Percentiles rank a stretch among this genome's conserved stretches.
Conservation (phyloP, 2,329 filamentous ascomycete genomes). For the Talaromyces sp. region DNA sequence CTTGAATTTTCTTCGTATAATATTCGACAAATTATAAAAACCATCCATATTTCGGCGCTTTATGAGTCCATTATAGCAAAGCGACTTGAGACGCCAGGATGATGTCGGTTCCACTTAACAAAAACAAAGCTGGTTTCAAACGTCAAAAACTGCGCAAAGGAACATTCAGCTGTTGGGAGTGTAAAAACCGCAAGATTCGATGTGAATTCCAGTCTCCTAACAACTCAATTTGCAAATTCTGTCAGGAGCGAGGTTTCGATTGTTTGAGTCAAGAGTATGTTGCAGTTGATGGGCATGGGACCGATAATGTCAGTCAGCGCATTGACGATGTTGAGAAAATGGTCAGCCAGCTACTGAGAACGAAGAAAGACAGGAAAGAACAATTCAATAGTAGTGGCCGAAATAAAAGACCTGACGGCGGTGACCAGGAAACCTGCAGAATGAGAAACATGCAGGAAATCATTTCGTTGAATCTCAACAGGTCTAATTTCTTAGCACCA, state of each 20-base stretch:
- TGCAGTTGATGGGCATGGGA: background rate
- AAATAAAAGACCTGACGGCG: background rate
- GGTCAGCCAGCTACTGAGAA: background rate
- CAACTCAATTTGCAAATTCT: slow-evolving; percentile 46
- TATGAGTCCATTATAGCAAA: no score
- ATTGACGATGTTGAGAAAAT: slow-evolving; percentile 12
- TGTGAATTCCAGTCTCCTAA: slow-evolving; percentile 45
- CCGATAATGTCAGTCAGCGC: background rate
- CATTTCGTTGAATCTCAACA: background rate
- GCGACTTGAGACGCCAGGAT: background rate
- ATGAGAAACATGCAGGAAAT: background rate
- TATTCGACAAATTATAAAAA: background rate
- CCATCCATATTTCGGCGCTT: no score
- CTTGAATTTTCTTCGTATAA: background rate
- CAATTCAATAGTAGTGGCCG: background rate
- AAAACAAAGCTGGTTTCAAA: slow-evolving; percentile 24
- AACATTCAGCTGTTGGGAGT: slow-evolving; percentile 59
- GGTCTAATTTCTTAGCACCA: background rate
- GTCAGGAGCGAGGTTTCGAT: slow-evolving; percentile 41
- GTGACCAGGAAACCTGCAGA: background rate
- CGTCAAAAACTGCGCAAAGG: slow-evolving; percentile 52
- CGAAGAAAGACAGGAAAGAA: background rate
- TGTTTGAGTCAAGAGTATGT: slow-evolving; percentile 24
- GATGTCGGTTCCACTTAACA: background rate
- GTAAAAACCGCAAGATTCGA: slow-evolving; percentile 54